phyloP scores from a whole-genome alignment of 352 stramenopile genomes.

The Globisporangium echinulatum region DNA sequence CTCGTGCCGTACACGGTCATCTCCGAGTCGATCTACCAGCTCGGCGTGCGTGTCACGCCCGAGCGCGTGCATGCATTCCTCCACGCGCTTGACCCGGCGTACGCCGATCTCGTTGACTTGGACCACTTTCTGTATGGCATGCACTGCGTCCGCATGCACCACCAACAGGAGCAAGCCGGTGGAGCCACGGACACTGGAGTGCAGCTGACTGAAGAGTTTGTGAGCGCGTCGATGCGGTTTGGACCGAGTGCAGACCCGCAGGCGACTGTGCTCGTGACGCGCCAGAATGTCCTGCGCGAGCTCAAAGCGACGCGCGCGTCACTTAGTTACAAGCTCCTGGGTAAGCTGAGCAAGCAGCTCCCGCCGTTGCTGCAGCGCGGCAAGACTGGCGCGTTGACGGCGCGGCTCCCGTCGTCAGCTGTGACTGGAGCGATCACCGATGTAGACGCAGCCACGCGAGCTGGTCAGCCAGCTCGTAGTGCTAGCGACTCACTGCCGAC shows the following conservation, averaged over 20 bases:
- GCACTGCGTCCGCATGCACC: constrained; percentile 60
- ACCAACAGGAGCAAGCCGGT: constrained; percentile 44
- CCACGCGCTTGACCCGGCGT: constrained; percentile 49
- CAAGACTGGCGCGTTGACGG: background rate
- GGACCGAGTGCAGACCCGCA: constrained; percentile 44
- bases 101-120: constrained; percentile 72
- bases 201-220: constrained; percentile 29
- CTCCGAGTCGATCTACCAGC: constrained; percentile 62
- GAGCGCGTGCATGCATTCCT: constrained; percentile 45
- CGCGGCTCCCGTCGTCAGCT: no score
- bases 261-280: constrained; percentile 52
- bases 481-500: constrained; percentile 14
- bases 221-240: constrained; percentile 54
- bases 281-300: constrained; percentile 67
- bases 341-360: constrained; percentile 38
- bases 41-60: constrained; percentile 50
- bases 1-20: constrained; percentile 67
- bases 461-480: no score
- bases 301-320: constrained; percentile 66
- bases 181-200: background rate
- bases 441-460: background rate
- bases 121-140: constrained; percentile 81
- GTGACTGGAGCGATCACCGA: background rate
- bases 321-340: constrained; percentile 62
- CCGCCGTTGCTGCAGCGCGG: constrained; percentile 36